These are phyloP conservation scores for Pleurotus giganteus DNA, from an alignment of 768 basidiomycete species.

Conservation along the genomic window DNA sequence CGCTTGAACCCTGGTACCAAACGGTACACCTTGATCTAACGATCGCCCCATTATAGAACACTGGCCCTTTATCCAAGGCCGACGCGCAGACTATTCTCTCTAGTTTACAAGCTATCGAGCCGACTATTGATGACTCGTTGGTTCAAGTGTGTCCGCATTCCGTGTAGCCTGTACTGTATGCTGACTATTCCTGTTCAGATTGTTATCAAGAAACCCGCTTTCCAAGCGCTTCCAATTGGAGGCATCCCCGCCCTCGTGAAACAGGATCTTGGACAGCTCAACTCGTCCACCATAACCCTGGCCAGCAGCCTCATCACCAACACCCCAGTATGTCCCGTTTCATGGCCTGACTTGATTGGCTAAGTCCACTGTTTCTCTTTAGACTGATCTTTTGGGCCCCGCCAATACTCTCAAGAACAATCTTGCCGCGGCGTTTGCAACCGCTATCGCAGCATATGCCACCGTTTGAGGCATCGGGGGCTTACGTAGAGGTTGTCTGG, in stretches of 20 bases:
- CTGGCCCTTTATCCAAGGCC: slow-evolving; percentile 16
- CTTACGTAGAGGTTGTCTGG: too few species aligned
- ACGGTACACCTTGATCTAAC: neutral
- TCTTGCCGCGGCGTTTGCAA: slow-evolving; percentile 23
- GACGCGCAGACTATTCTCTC: slow-evolving; percentile 19
- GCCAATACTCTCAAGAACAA: slow-evolving; percentile 18
- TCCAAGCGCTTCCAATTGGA: slow-evolving; percentile 19
- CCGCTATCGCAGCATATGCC: slow-evolving; percentile 26
- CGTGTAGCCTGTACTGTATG: neutral
- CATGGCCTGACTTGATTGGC: neutral
- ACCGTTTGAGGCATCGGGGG: neutral
- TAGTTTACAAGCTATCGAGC: slow-evolving; percentile 18
- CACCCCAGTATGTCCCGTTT: slow-evolving; percentile 22
- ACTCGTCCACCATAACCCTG: slow-evolving; percentile 22
- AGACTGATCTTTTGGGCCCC: slow-evolving; percentile 20
- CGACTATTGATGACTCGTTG: slow-evolving; percentile 19
- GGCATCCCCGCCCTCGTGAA: slow-evolving; percentile 23
- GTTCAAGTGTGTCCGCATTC: neutral
- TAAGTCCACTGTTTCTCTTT: neutral
- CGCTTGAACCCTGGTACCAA: neutral
- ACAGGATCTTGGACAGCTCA: slow-evolving; percentile 23
- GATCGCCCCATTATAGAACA: neutral
- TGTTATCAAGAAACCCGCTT: slow-evolving; percentile 20
- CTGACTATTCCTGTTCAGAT: slow-evolving; percentile 2
- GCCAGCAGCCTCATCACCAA: slow-evolving; percentile 22